These are phyloP conservation scores for Acacia concinna DNA, from an alignment of 331 rosid genomes.

Conservation along the genomic window DNA sequence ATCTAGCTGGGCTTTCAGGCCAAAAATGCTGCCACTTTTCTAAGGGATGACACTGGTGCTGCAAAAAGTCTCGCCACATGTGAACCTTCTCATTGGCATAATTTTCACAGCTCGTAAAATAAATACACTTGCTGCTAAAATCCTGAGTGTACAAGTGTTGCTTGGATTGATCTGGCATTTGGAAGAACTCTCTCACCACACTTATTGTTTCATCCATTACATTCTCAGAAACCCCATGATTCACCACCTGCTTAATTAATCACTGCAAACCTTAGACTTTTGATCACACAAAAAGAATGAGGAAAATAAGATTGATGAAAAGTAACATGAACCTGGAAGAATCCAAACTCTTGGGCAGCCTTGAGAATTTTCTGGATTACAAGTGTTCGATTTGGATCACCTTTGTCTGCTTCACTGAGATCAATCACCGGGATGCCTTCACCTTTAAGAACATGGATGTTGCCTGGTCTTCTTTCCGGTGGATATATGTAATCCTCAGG, in stretches of 20 bases:
- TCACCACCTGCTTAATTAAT: conserved; percentile 26
- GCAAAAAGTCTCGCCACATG: conserved; percentile 46
- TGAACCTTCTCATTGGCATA: conserved; percentile 39
- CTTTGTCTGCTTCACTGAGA: conserved; percentile 27
- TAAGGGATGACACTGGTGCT: conserved; percentile 28
- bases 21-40: conserved; percentile 40
- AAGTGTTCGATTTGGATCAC: conserved; percentile 17
- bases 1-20: conserved; percentile 49
- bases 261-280: not conserved
- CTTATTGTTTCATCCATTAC: conserved; percentile 34
- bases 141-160: conserved; percentile 37
- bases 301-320: not conserved
- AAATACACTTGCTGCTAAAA: conserved; percentile 29
- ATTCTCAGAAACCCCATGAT: conserved; percentile 50
- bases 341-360: conserved; percentile 50
- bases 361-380: conserved; percentile 44
- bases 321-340: conserved; percentile 43
- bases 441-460: conserved; percentile 29
- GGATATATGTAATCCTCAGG: conserved; percentile 53
- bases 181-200: conserved; percentile 52
- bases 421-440: conserved; percentile 53
- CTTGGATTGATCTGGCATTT: conserved; percentile 44
- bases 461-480: conserved; percentile 46
- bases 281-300: not conserved
- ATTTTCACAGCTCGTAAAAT: conserved; percentile 43